Percentiles rank a stretch among this genome's conserved stretches.
Conservation (phyloP, 2,329 filamentous ascomycete genomes). For the Venturia pyrina region DNA sequence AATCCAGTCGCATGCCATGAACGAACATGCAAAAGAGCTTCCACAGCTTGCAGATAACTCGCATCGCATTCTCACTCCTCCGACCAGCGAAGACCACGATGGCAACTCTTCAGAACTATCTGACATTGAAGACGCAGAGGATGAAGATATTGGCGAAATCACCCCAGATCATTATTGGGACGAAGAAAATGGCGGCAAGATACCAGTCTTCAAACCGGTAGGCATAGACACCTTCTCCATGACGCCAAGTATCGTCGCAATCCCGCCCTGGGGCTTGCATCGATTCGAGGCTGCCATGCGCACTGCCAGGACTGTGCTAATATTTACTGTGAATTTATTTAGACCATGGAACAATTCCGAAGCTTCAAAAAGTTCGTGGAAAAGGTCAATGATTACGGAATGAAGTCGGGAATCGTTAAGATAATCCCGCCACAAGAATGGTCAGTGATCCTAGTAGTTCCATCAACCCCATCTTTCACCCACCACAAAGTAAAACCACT, state of each 20-base stretch:
- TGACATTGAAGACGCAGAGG: slow-evolving; percentile 37
- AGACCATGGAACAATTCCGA: slow-evolving; percentile 86
- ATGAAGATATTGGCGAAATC: slow-evolving; percentile 65
- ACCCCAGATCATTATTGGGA: slow-evolving; percentile 82
- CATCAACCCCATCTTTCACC: slow-evolving; percentile 8
- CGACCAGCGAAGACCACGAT: slow-evolving; percentile 40
- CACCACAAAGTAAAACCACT: slow-evolving; percentile 3
- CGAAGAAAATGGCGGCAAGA: slow-evolving; percentile 46
- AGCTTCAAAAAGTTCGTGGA: slow-evolving; percentile 89
- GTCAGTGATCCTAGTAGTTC: slow-evolving; percentile 41
- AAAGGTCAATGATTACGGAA: slow-evolving; percentile 86
- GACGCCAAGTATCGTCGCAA: slow-evolving; percentile 7
- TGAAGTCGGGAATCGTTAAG: slow-evolving; percentile 96
- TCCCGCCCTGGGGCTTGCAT: slow-evolving; percentile 4
- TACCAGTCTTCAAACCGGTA: slow-evolving; percentile 87
- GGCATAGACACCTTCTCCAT: slow-evolving; percentile 24
- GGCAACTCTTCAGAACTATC: slow-evolving; percentile 38
- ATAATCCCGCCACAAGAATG: slow-evolving; percentile 90
- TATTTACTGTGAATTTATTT: slow-evolving; percentile 12
- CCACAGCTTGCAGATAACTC: neutral
- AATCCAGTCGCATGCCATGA: neutral
- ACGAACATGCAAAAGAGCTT: neutral
- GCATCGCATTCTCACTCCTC: slow-evolving; percentile 31
- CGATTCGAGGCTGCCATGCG: slow-evolving; percentile 2
- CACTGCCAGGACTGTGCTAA: slow-evolving; percentile 10